Evolutionary conservation across 805 yeast species (phyloP), one percentile per base, ranked within the genome.

Genomic region (Saturnispora dispora): DNA sequence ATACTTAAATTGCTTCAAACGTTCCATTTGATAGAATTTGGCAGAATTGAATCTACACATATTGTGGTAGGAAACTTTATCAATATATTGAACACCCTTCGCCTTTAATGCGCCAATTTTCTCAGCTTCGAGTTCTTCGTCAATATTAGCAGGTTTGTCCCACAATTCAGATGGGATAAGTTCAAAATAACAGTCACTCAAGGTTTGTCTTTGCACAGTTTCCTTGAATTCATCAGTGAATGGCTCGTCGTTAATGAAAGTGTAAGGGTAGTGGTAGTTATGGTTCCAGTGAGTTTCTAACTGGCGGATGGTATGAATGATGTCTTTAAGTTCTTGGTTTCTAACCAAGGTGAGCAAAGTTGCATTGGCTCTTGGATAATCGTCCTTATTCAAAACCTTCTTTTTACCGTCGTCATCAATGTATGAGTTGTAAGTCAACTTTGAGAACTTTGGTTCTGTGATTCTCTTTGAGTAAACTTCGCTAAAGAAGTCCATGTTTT

Each of bases 231-330:
- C 91, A 1, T 85, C 85, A 30, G 81, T 73, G 68, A 91, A 93
- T 36, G 74, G 79, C 53, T 81, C 85, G 64, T 91, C 96, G 66
- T 88, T 89, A 58, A 91, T 75, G 63, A 91, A 93, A 28, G 90
- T 89, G 91, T 96, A 91, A 52, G 95, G 96, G 63, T 91, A 91
- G 57, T 86, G 77, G 70, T 73, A 89, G 52, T 85, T 76, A 33
- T 72, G 68, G 71, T 91, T 91, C 77, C 91, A 91, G 51, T 75
- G 73, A 25, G 68, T 67, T 63, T 88, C 95, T 43, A 88, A 75
- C 56, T 76, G 78, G 55, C 68, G 63, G 52, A 88, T 80, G 2
- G 95, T 76, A 20, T 63, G 63, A 6, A 78, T 66, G 30, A 88
- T 73, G 2, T 69, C 76, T 5, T 61, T 60, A 36, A 76, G 65